Percentiles rank a stretch among this genome's conserved stretches.
phyloP scores from a whole-genome alignment of 805 yeast species.

The Brettanomyces nanus region DNA sequence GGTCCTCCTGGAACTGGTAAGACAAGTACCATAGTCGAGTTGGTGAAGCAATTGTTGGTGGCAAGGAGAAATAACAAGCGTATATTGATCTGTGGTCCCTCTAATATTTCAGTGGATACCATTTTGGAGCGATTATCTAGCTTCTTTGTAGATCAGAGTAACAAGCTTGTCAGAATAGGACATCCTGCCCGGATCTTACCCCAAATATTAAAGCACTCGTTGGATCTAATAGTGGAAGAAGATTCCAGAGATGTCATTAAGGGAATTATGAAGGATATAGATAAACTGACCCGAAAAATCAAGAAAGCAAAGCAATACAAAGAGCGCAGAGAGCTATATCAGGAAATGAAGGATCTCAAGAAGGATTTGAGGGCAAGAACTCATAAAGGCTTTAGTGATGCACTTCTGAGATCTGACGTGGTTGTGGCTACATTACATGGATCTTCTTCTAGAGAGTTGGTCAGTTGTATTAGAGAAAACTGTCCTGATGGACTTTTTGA shows the following conservation, averaged over 20 bases:
- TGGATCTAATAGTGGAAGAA: conserved; percentile 60
- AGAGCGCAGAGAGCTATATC: conserved; percentile 62
- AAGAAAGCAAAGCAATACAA: conserved; percentile 36
- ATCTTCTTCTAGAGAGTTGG: conserved; percentile 64
- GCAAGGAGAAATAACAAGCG: conserved; percentile 27
- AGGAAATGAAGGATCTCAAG: conserved; percentile 57
- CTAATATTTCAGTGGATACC: conserved; percentile 88
- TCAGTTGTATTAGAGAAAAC: conserved; percentile 32
- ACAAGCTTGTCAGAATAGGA: conserved; percentile 66
- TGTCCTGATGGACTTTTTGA: conserved; percentile 55
- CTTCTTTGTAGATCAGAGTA: conserved; percentile 30
- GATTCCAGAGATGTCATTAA: conserved; percentile 51
- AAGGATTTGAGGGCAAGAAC: conserved; percentile 67
- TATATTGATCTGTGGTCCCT: conserved; percentile 87
- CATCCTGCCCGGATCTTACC: conserved; percentile 84
- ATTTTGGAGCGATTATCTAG: conserved; percentile 65
- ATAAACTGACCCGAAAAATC: conserved; percentile 35
- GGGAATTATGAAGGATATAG: conserved; percentile 69
- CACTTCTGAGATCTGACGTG: conserved; percentile 55
- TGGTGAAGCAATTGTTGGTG: conserved; percentile 61
- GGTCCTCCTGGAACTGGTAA: conserved; percentile 85
- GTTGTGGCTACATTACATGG: conserved; percentile 85
- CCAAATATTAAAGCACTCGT: conserved; percentile 56
- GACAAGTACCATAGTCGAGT: conserved; percentile 78
- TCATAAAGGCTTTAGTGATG: conserved; percentile 47